Base-by-base conservation (phyloP, 192 early-diverging fungal species). In the Rhizophagus sp. region DNA sequence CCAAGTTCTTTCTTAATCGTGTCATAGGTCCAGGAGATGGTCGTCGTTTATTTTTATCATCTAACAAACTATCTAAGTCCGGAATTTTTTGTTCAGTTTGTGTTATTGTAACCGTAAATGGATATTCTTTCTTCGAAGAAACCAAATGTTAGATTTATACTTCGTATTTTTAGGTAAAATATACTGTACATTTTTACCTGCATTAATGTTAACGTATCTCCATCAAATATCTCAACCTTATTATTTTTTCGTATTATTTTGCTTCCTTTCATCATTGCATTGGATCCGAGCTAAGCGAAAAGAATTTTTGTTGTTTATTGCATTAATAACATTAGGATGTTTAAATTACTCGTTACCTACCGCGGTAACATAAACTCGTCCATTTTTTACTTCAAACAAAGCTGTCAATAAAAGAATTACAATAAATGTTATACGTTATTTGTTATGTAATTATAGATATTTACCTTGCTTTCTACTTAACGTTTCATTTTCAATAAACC, bases 181-280 rank as follows among this genome's bases (percentile, higher is more conserved):
- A 8, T 70, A 47, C 11, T 47, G 44, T 47, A 47, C 22, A 33
- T 10, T 3, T 36, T 50, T 50, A 49, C 71, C 41, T 73, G 71
- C 71, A 73, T 73, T 27, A 73, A 52, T 49, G 71, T 73, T 73
- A 73, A 52, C 19, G 11, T 73, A 27, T 73, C 71, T 27, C 71
- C 71, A 52, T 73, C 44, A 27, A 30, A 47, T 50, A 73, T 33
- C 57, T 73, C 71, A 30, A 73, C 19, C 52, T 50, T 47, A 52
- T 73, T 73, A 52, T 73, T 73, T 50, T 73, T 73, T 39, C 71
- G 10, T 27, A 73, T 73, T 73, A 27, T 47, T 52, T 73, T 47
- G 6, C 12, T 25, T 52, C 71, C 71, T 30, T 47, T 47, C 71
- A 73, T 73, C 71, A 73, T 73, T 27, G 25, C 30, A 73, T 73